Conservation (phyloP, 2,329 filamentous ascomycete species). For the Zymoseptoria crescenta region DNA sequence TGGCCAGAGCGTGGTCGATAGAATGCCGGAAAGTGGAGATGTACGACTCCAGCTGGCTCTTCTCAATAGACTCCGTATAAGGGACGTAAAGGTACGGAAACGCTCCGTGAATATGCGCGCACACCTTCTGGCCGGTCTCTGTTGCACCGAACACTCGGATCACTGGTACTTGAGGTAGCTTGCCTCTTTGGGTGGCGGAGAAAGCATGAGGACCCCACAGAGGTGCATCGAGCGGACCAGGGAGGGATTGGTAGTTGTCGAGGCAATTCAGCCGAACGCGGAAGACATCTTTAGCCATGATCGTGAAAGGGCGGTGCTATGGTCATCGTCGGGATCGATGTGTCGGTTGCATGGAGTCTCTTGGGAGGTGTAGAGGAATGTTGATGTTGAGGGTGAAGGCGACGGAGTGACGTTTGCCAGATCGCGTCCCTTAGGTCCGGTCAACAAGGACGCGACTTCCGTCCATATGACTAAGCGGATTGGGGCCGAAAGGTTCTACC, state of each 20-base stretch:
- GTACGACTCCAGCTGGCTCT: conserved; percentile 58
- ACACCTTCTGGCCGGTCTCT: conserved; percentile 91
- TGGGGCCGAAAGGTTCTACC: background rate
- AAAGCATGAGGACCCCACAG: conserved; percentile 49
- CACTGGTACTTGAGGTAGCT: conserved; percentile 69
- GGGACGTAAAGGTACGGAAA: conserved; percentile 87
- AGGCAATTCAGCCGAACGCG: conserved; percentile 90
- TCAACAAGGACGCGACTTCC: background rate
- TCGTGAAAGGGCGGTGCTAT: conserved; percentile 14
- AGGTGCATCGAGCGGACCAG: conserved; percentile 72
- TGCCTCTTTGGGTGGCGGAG: conserved; percentile 50
- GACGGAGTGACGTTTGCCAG: conserved; percentile 2
- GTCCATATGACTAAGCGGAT: background rate
- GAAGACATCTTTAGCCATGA: conserved; percentile 45
- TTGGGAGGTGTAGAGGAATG: background rate
- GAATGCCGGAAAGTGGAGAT: conserved; percentile 73
- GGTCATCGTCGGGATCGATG: conserved; percentile 20
- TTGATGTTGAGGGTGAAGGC: background rate
- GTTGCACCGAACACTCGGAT: conserved; percentile 88
- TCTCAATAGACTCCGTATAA: conserved; percentile 20
- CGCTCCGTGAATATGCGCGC: conserved; percentile 88
- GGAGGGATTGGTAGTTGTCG: conserved; percentile 80
- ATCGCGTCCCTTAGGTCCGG: background rate
- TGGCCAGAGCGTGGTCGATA: conserved; percentile 81
- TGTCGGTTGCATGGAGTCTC: background rate